Base-by-base conservation (phyloP, 208 protist species). In the Trypanosomatidae sp. region DNA sequence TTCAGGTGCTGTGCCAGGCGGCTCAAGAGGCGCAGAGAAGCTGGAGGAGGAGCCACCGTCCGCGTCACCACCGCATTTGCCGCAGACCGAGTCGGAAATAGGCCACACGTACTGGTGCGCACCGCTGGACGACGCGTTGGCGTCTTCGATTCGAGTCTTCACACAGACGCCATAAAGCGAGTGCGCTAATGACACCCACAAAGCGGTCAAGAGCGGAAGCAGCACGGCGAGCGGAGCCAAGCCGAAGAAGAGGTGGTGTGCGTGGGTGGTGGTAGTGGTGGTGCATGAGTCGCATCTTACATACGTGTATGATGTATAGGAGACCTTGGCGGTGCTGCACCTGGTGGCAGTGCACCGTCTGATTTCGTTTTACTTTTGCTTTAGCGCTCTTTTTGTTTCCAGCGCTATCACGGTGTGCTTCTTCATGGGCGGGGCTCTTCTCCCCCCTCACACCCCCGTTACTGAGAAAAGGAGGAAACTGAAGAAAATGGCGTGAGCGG, bases 101-200 rank as follows among this genome's bases (percentile, higher is more conserved):
- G 12, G 49, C 39, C n/a, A 64, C 22, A 64, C 59, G 28, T 81
- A 43, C 52, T 80, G 80, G 55, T 82, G 77, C 66, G 60, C 69
- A 4, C 74, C 62, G 0, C 73, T 76, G 43, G 60, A 53, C 5
- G 65, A 77, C 0, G 44, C 7, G 4, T 19, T 82, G 43, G 62
- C 71, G 5, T 53, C 71, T 25, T 59, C 44, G 22, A 47, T 82
- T 44, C 50, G 47, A 22, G 47, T 82, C 7, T 77, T 58, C 39
- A 52, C 59, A n/a, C 50, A 47, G 17, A 41, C 28, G 17, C 71
- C 72, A 17, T 41, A 25, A n/a, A 44, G 53, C 25, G 25, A 17
- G 25, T 25, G 15, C 53, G 10, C 17, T 36, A 3, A 59, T 17
- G 7, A 33, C 53, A 25, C 2, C 53, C 53, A 17, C 22, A 25